A percentile compares a stretch with the other conserved stretches of the same genome.
phyloP scores from a whole-genome alignment of 352 stramenopile species.

The Phytopythium oedochilum region DNA sequence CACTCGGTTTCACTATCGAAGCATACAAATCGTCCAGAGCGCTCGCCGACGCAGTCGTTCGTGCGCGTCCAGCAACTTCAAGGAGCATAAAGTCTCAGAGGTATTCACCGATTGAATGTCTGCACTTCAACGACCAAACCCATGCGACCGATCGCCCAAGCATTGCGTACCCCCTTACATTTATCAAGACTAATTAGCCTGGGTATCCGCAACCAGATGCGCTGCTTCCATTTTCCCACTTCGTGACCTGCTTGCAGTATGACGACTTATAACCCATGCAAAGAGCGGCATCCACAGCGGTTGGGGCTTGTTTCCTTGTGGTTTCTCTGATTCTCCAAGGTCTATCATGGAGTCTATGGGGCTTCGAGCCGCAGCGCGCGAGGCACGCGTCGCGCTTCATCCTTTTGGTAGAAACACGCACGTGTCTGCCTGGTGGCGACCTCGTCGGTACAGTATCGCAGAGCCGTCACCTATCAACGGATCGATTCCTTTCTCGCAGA shows the following conservation, averaged over 20 bases:
- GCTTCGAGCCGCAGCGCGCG: no score
- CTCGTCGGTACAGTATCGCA: no score
- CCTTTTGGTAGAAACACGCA: neutral
- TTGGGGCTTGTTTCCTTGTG: no score
- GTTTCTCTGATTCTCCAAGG: no score
- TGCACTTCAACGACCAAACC: conserved; percentile 27
- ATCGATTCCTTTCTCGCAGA: no score
- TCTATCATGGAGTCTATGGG: no score
- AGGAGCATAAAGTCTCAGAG: conserved; percentile 36
- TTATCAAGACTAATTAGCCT: neutral
- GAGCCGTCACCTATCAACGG: conserved; percentile 3
- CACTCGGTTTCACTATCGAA: conserved; percentile 1
- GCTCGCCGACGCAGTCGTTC: neutral
- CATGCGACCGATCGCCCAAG: conserved; percentile 5
- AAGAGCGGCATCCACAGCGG: no score
- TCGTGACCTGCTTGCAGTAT: neutral
- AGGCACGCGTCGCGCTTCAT: no score
- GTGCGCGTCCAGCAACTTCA: conserved; percentile 29
- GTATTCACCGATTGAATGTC: conserved; percentile 11
- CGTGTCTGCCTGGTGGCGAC: neutral
- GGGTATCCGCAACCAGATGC: neutral
- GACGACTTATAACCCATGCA: neutral
- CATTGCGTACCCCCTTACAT: conserved; percentile 6
- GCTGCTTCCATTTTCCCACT: neutral
- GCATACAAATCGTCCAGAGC: neutral